Conservation (phyloP, 2,329 filamentous ascomycete genomes). For the Camptophora hylomeconis region DNA sequence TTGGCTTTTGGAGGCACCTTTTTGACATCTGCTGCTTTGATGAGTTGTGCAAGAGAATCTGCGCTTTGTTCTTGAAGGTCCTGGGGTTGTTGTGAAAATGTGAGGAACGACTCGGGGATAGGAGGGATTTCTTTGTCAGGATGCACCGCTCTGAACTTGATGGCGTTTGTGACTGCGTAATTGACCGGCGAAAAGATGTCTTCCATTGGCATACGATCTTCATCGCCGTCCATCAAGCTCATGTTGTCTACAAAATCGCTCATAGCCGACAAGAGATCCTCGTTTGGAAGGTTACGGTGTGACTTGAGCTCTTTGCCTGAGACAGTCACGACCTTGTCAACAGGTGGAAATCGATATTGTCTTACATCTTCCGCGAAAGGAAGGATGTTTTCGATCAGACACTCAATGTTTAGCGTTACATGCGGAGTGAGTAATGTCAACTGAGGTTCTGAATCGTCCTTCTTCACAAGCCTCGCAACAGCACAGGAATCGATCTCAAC, state of each 20-base stretch:
- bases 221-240: conserved; percentile 66
- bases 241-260: conserved; percentile 83
- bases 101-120: conserved; percentile 51
- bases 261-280: conserved; percentile 69
- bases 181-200: conserved; percentile 74
- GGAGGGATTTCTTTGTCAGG: conserved; percentile 51
- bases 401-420: conserved; percentile 68
- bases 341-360: conserved; percentile 77
- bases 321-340: conserved; percentile 79
- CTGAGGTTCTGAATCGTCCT: conserved; percentile 66
- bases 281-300: conserved; percentile 69
- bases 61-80: conserved; percentile 49
- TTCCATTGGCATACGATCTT: conserved; percentile 65
- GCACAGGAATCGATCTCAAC: conserved; percentile 76
- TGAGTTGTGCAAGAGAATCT: conserved; percentile 48
- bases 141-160: conserved; percentile 69
- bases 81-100: conserved; percentile 60
- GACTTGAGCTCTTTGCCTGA: conserved; percentile 67
- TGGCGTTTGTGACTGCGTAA: conserved; percentile 78
- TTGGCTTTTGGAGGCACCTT: conserved; percentile 74
- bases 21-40: conserved; percentile 65
- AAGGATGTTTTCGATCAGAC: conserved; percentile 75
- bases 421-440: conserved; percentile 68
- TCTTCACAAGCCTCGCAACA: conserved; percentile 70
- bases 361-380: conserved; percentile 90